phyloP scores from a whole-genome alignment of 768 basidiomycete genomes.

The Mrakia hoshinonis region DNA sequence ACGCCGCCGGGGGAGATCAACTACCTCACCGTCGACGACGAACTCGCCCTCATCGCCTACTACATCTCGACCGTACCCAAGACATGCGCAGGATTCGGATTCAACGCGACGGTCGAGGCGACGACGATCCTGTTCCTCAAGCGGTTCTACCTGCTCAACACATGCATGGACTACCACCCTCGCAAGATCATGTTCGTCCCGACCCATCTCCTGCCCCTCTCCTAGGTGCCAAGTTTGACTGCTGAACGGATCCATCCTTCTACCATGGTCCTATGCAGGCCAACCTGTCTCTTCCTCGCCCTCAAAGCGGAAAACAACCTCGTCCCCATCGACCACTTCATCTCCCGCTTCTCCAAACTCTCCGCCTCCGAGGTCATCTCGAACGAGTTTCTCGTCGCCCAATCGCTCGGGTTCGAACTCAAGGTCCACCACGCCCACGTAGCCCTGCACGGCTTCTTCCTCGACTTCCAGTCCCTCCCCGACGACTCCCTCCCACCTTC shows the following conservation, averaged over 20 bases:
- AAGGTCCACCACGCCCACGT: conserved; percentile 48
- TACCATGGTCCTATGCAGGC: conserved; percentile 49
- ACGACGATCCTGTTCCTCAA: conserved; percentile 89
- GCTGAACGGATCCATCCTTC: too few species aligned
- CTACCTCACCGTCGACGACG: conserved; percentile 74
- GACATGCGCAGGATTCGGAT: conserved; percentile 72
- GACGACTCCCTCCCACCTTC: background rate
- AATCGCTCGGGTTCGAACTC: conserved; percentile 89
- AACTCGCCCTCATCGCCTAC: conserved; percentile 75
- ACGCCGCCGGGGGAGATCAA: conserved; percentile 47
- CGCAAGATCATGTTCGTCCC: conserved; percentile 85
- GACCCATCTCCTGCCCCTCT: background rate
- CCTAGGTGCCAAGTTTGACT: background rate
- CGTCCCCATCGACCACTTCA: conserved; percentile 77
- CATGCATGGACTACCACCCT: conserved; percentile 99
- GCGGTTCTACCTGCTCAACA: conserved; percentile 93
- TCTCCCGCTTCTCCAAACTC: conserved; percentile 71
- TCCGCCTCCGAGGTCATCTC: conserved; percentile 75
- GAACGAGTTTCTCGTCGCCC: conserved; percentile 90
- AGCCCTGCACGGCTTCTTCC: conserved; percentile 49
- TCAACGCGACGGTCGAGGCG: conserved; percentile 86
- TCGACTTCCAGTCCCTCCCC: conserved; percentile 68
- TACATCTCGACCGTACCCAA: conserved; percentile 80
- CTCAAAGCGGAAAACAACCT: conserved; percentile 96
- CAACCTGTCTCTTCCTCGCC: conserved; percentile 88